These are phyloP conservation scores for Eurotiales sp. DNA, from an alignment of 2,329 filamentous ascomycete genomes.

Conservation along the genomic window DNA sequence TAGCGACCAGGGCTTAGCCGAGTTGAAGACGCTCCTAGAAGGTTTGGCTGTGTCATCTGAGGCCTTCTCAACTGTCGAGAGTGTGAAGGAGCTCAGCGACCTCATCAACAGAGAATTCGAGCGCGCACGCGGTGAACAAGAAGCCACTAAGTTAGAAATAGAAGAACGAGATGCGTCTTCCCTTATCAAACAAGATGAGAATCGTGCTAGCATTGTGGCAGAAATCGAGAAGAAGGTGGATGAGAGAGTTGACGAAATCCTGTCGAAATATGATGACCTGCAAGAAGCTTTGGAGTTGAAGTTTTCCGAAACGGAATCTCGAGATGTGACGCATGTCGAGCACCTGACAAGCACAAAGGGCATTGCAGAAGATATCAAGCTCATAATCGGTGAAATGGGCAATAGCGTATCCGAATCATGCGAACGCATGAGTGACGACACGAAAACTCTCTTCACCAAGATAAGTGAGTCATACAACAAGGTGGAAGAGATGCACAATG, in stretches of 20 bases:
- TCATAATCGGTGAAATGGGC: constrained; percentile 80
- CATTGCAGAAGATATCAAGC: constrained; percentile 80
- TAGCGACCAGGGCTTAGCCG: constrained; percentile 62
- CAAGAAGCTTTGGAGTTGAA: constrained; percentile 71
- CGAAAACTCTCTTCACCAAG: constrained; percentile 77
- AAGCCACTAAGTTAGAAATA: constrained; percentile 74
- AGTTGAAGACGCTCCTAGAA: constrained; percentile 59
- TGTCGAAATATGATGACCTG: constrained; percentile 84
- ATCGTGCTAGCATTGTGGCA: constrained; percentile 51
- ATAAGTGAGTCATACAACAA: constrained; percentile 75
- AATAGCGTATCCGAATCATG: constrained; percentile 75
- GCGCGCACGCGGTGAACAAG: constrained; percentile 73
- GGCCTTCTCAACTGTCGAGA: constrained; percentile 49
- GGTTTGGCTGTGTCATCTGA: constrained; percentile 60
- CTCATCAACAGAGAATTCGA: constrained; percentile 84
- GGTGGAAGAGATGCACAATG: constrained; percentile 67
- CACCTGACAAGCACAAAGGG: constrained; percentile 71
- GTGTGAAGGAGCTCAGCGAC: constrained; percentile 68
- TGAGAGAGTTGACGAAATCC: constrained; percentile 75
- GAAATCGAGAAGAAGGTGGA: constrained; percentile 60
- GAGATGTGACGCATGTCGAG: constrained; percentile 68
- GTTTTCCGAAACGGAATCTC: constrained; percentile 67
- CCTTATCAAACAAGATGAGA: constrained; percentile 59
- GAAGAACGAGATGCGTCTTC: constrained; percentile 56
- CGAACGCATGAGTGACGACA: constrained; percentile 83